Percentiles rank a stretch among this genome's conserved stretches.
Conservation (phyloP, 2,329 filamentous ascomycete species). For the Colletotrichum tropicale region DNA sequence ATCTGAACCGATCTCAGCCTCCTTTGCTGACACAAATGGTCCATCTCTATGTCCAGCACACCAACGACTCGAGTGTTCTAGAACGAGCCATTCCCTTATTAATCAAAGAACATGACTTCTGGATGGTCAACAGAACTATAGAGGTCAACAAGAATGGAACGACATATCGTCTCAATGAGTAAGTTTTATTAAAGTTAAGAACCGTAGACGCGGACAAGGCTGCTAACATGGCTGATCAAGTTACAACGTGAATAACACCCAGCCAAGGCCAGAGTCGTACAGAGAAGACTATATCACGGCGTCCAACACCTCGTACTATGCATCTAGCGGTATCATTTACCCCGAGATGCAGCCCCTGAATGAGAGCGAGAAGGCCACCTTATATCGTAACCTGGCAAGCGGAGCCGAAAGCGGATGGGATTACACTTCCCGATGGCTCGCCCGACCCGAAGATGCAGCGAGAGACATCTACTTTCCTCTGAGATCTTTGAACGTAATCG, state of each 20-base stretch:
- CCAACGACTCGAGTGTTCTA: slow-evolving; percentile 65
- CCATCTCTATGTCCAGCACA: slow-evolving; percentile 66
- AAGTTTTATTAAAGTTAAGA: slow-evolving; percentile 22
- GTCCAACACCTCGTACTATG: slow-evolving; percentile 69
- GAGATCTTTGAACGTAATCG: slow-evolving; percentile 63
- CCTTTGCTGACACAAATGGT: slow-evolving; percentile 72
- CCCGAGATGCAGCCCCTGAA: slow-evolving; percentile 55
- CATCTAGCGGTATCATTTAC: slow-evolving; percentile 62
- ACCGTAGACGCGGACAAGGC: no score
- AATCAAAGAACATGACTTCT: slow-evolving; percentile 68
- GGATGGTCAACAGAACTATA: slow-evolving; percentile 64
- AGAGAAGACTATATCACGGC: slow-evolving; percentile 69
- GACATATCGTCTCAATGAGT: slow-evolving; percentile 63
- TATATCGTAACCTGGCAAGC: slow-evolving; percentile 68
- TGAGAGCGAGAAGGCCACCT: slow-evolving; percentile 50
- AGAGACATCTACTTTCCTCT: slow-evolving; percentile 68
- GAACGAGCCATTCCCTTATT: slow-evolving; percentile 66
- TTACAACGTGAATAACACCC: slow-evolving; percentile 66
- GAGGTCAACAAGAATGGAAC: slow-evolving; percentile 48
- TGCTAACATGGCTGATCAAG: slow-evolving; percentile 27
- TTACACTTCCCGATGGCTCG: slow-evolving; percentile 64
- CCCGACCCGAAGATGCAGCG: slow-evolving; percentile 60
- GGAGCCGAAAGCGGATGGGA: slow-evolving; percentile 73
- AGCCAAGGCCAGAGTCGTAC: slow-evolving; percentile 71
- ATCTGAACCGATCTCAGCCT: slow-evolving; percentile 71